Percentiles rank a stretch among this genome's conserved stretches.
Conservation (phyloP, 345 rosid species). For the Raphanus sativus region DNA sequence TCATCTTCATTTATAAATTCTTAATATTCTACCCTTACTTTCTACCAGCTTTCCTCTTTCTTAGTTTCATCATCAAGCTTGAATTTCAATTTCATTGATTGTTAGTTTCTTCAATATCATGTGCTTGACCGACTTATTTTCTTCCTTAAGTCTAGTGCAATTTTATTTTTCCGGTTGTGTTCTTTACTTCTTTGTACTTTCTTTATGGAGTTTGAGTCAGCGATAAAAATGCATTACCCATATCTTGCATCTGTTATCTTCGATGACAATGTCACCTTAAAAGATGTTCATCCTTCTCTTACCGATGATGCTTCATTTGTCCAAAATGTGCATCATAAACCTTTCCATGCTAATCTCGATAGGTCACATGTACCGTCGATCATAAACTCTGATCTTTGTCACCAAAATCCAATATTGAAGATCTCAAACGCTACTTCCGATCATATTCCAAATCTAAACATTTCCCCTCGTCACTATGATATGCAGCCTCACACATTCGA, state of each 20-base stretch:
- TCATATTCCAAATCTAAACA: slow-evolving; percentile 8
- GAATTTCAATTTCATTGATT: background rate
- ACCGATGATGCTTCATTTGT: slow-evolving; percentile 8
- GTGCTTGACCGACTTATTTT: slow-evolving; percentile 19
- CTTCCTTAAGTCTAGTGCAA: background rate
- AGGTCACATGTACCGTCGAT: slow-evolving; percentile 5
- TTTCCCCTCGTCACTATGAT: background rate
- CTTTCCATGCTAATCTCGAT: slow-evolving; percentile 17
- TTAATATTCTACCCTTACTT: background rate
- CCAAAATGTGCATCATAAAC: slow-evolving; percentile 18
- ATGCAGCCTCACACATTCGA: slow-evolving; percentile 14
- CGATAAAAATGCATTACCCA: slow-evolving; percentile 45
- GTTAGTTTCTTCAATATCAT: background rate
- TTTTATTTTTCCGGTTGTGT: background rate
- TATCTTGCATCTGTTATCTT: slow-evolving; percentile 36
- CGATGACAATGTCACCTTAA: slow-evolving; percentile 24
- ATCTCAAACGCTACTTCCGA: slow-evolving; percentile 7
- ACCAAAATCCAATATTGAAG: slow-evolving; percentile 20
- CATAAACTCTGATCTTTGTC: slow-evolving; percentile 11
- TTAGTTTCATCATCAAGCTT: slow-evolving; percentile 6
- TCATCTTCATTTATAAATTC: background rate
- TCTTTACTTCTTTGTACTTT: background rate
- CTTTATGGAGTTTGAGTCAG: slow-evolving; percentile 52
- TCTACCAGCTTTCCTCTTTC: background rate
- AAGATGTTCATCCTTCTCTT: slow-evolving; percentile 14